Evolutionary conservation across 306 rosid genomes (phyloP), one percentile per base, ranked within the genome.

Genomic region (Rubus parviflorus): DNA sequence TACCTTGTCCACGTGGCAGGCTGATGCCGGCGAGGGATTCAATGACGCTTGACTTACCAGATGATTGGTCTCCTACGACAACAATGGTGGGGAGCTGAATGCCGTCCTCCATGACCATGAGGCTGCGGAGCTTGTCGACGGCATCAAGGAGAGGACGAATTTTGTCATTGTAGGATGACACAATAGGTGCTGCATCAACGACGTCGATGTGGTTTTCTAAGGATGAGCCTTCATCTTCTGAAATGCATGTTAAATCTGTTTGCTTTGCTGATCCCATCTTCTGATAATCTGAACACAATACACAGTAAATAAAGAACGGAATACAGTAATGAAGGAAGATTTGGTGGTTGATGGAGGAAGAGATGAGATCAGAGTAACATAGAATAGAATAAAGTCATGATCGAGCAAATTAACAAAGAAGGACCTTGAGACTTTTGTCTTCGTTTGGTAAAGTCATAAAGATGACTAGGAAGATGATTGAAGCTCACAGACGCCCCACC

Each of bases 21-120:
- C 65, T 60, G 16, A 60, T 60, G 40, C 65, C 40, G 41, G 65
- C 65, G 7, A 60, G 65, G 8, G 65, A 9, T 25, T 60, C 65
- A 25, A 60, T 40, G 65, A 60, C 65, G 17, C 65, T 60, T 9
- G 65, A 60, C 38, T 60, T 60, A 16, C 65, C 40, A 2, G 65
- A 60, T 9, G 65, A 60, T 5, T 60, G 65, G 65, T 60, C 65
- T 22, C 65, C 65, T 3, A 60, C 65, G 30, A 60, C 65, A 5
- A 60, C 38, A 25, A 60, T 60, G 65, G 65, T 60, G 2, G 65
- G 65, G 37, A 60, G 65, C 65, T 23, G 65, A 23, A 60, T 60
- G 38, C 65, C 65, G 23, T 60, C 65, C 7, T 25, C 65, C 65
- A 23, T 60, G 3, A 60, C 65, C 65, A 23, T 60, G 65, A 60